These are phyloP conservation scores for Glomus cerebriforme DNA, from an alignment of 192 early-diverging fungal species.

Conservation along the genomic window DNA sequence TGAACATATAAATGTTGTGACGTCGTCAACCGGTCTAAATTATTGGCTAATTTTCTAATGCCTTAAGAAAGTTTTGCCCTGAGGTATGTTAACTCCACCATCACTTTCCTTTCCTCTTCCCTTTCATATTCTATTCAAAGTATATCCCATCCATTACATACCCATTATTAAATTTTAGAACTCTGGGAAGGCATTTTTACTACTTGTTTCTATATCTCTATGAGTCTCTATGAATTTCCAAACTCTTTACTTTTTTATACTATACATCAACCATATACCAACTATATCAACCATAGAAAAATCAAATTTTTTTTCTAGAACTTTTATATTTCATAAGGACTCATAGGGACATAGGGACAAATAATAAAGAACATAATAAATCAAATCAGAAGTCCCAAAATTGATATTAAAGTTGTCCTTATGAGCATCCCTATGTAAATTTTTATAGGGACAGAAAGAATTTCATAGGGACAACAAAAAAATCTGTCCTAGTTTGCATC, in stretches of 20 bases:
- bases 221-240: neutral
- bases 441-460: neutral
- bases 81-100: too few relatives aligned
- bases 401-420: neutral
- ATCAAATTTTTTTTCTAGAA: neutral
- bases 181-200: neutral
- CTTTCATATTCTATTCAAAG: too few relatives aligned
- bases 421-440: neutral
- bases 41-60: too few relatives aligned
- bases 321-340: neutral
- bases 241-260: neutral
- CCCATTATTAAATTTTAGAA: too few relatives aligned
- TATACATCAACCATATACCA: neutral
- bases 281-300: neutral
- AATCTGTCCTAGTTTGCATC: too few relatives aligned
- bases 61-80: too few relatives aligned
- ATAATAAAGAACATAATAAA: neutral
- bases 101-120: too few relatives aligned
- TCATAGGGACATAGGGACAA: neutral
- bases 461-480: too few relatives aligned
- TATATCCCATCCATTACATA: too few relatives aligned
- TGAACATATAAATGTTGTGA: too few relatives aligned
- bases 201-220: neutral
- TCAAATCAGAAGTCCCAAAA: neutral
- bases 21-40: too few relatives aligned